These are phyloP conservation scores for Saccharum hybrid DNA, from an alignment of 202 grass and related monocot genomes.

Conservation along the genomic window DNA sequence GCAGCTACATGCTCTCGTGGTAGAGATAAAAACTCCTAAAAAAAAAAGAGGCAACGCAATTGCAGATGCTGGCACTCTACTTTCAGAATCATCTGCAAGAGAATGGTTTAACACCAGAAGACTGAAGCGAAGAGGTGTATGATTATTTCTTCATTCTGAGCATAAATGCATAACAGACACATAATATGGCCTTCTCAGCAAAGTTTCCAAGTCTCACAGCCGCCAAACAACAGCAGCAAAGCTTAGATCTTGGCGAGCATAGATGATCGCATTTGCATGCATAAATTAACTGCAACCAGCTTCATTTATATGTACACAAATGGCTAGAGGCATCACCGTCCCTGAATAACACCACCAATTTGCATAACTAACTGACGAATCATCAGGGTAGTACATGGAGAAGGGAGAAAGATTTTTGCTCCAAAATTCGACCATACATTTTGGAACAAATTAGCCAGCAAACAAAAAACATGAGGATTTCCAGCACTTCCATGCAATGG, in stretches of 20 bases:
- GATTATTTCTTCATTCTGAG: neutral
- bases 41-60: too few relatives aligned
- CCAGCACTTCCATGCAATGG: constrained; percentile 24
- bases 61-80: neutral
- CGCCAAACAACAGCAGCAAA: neutral
- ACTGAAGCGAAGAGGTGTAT: neutral
- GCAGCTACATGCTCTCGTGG: neutral
- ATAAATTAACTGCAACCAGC: constrained; percentile 1
- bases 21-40: neutral
- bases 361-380: neutral
- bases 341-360: neutral
- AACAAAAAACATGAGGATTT: constrained; percentile 1
- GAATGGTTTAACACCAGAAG: neutral
- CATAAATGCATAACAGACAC: neutral
- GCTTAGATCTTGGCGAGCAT: neutral
- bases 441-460: neutral
- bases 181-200: neutral
- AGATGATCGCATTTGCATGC: neutral
- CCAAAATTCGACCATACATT: neutral
- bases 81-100: neutral
- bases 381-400: constrained; percentile 23
- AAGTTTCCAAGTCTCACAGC: neutral
- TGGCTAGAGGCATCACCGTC: constrained; percentile 12
- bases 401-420: neutral
- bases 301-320: constrained; percentile 35